Percentiles rank a stretch among this genome's conserved stretches.
These are phyloP conservation scores for Nissolia schottii DNA, from an alignment of 306 rosid genomes.

Conservation along the genomic window DNA sequence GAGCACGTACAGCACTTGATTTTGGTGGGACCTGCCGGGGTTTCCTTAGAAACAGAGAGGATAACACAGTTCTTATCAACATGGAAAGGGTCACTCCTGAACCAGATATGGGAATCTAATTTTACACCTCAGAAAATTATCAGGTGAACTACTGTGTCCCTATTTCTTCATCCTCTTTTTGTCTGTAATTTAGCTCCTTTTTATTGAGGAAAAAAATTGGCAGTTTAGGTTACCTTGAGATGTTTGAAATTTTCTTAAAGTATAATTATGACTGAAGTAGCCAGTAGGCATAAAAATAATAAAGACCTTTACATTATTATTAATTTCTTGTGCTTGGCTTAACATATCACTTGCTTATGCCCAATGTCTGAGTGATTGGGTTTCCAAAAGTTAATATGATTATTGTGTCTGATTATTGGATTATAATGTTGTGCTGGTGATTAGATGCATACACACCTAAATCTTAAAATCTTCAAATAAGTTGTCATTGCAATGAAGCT, in stretches of 20 bases:
- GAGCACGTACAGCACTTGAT: conserved; percentile 87
- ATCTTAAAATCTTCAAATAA: not conserved
- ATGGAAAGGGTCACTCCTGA: conserved; percentile 86
- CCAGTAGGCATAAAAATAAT: not conserved
- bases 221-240: not conserved
- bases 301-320: not conserved
- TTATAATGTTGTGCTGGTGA: not conserved
- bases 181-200: not conserved
- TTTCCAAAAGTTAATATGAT: not conserved
- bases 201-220: not conserved
- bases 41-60: conserved; percentile 66
- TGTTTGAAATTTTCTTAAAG: not conserved
- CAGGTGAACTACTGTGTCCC: conserved; percentile 41
- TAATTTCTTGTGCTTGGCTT: not conserved
- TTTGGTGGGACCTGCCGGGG: conserved; percentile 88
- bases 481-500: not conserved
- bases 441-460: not conserved
- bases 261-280: not conserved
- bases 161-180: not conserved
- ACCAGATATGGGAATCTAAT: conserved; percentile 93
- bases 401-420: not conserved
- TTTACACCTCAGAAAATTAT: conserved; percentile 79
- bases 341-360: not conserved
- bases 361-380: not conserved
- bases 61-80: conserved; percentile 63